phyloP scores from a whole-genome alignment of 2,329 filamentous ascomycete species.

The Thermochaetoides dissita region DNA sequence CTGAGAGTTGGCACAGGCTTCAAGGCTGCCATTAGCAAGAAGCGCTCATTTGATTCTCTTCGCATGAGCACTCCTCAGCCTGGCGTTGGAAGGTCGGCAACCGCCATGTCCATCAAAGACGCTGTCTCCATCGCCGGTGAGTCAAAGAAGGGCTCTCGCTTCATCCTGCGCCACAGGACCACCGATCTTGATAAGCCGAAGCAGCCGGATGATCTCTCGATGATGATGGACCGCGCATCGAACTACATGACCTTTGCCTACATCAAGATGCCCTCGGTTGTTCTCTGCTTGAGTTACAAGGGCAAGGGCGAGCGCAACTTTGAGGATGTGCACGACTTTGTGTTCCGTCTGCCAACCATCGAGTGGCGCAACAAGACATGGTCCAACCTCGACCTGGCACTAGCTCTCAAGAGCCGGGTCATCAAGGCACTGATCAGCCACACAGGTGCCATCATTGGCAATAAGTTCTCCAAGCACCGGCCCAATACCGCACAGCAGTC shows the following conservation, averaged over 20 bases:
- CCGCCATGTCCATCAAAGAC: constrained; percentile 27
- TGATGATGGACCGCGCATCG: constrained; percentile 90
- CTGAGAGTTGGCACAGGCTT: constrained; percentile 32
- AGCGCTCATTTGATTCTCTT: constrained; percentile 44
- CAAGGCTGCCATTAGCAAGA: constrained; percentile 31
- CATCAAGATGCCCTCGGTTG: constrained; percentile 87
- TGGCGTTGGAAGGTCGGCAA: constrained; percentile 32
- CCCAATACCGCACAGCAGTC: constrained; percentile 67
- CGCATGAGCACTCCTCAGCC: constrained; percentile 28
- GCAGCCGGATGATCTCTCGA: constrained; percentile 75
- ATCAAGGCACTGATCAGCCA: constrained; percentile 90
- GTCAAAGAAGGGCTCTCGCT: constrained; percentile 37
- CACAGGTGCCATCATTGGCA: constrained; percentile 89
- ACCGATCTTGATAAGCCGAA: constrained; percentile 36
- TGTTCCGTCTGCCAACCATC: constrained; percentile 85
- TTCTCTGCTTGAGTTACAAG: constrained; percentile 91
- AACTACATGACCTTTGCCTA: constrained; percentile 97
- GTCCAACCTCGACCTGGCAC: constrained; percentile 89
- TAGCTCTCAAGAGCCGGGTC: constrained; percentile 87
- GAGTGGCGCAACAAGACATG: constrained; percentile 98
- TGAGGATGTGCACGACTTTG: constrained; percentile 93
- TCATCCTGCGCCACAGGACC: constrained; percentile 38
- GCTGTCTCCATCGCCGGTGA: constrained; percentile 24
- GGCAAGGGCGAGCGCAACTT: constrained; percentile 90
- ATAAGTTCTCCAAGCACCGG: constrained; percentile 85